Evolutionary conservation across 192 early-diverging fungal species (phyloP), one percentile per base, ranked within the genome.

Genomic region (Lunasporangiospora selenospora): DNA sequence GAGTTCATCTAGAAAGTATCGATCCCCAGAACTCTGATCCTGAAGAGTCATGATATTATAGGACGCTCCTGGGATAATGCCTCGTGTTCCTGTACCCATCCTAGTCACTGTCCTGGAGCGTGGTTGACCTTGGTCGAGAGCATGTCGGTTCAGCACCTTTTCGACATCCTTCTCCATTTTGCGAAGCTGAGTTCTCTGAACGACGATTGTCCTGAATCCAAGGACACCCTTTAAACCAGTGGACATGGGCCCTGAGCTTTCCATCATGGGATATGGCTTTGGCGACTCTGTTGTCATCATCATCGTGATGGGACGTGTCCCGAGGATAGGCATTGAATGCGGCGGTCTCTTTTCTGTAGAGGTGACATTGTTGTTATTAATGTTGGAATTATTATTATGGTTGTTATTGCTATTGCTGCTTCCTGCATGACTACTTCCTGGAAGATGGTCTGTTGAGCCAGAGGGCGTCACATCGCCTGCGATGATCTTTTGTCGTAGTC

Each of bases 111-210:
- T 47, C 52, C 58, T 33, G 21, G 51, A 65, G 3, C 62, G 49
- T 31, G 62, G 55, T 41, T 64, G 62, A 34, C 7, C 37, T 4
- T 48, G 38, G 9, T 76, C 58, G 36, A 47, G 60, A 1, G 32
- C 10, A 19, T 50, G 53, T 33, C 61, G 53, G 13, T 23, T 15
- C 1, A 80, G 43, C 1, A 76, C 45, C 52, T 75, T 71, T 40
- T 80, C 79, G 16, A 80, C 53, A 7, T 80, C 79, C 34, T 80
- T 80, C 50, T 77, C 75, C 76, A 80, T 75, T 39, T 65, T 80
- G 21, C 69, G 23, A 10, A 75, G 45, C 36, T 80, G 75, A 18
- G 76, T 59, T 24, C 63, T 43, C 30, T 80, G 79, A 19, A 77
- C 57, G 16, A 77, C 79, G 3, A 65, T 67, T 1, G 79, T 63